These are phyloP conservation scores for Spathaspora girioi DNA, from an alignment of 805 yeast genomes.

Conservation along the genomic window DNA sequence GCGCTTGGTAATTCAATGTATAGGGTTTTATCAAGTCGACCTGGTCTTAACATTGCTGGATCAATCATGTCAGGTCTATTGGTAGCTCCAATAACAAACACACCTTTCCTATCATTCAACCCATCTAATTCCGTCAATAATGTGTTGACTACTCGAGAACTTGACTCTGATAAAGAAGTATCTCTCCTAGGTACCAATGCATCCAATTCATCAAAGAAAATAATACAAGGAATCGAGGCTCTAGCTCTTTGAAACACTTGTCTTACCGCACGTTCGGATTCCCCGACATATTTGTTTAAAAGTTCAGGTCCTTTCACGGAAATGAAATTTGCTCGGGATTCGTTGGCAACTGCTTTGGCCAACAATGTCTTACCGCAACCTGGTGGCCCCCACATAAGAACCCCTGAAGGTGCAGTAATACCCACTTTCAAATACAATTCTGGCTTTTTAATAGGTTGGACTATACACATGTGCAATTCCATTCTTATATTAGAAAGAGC, in stretches of 20 bases:
- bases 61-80: conserved; percentile 98
- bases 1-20: conserved; percentile 85
- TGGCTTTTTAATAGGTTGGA: conserved; percentile 92
- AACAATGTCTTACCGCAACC: conserved; percentile 97
- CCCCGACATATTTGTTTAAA: conserved; percentile 93
- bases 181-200: conserved; percentile 95
- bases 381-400: conserved; percentile 98
- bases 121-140: conserved; percentile 94
- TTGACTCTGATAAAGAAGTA: conserved; percentile 79
- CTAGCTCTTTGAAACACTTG: conserved; percentile 92
- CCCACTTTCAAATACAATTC: conserved; percentile 88
- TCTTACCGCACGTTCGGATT: conserved; percentile 88
- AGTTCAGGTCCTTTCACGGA: conserved; percentile 95
- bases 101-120: conserved; percentile 85
- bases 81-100: conserved; percentile 94
- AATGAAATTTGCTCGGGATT: conserved; percentile 92
- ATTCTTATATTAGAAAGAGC: conserved; percentile 77
- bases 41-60: conserved; percentile 97
- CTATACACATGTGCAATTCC: conserved; percentile 95
- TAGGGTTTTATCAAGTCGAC: conserved; percentile 88
- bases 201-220: conserved; percentile 94
- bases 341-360: conserved; percentile 98
- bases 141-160: conserved; percentile 92
- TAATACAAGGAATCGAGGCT: conserved; percentile 89
- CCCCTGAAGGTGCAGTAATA: conserved; percentile 95